Percentiles rank a stretch among this genome's conserved stretches.
Evolutionary conservation across 1,284 basidiomycete species (phyloP).

Genomic region (Ceratobasidium sp.): DNA sequence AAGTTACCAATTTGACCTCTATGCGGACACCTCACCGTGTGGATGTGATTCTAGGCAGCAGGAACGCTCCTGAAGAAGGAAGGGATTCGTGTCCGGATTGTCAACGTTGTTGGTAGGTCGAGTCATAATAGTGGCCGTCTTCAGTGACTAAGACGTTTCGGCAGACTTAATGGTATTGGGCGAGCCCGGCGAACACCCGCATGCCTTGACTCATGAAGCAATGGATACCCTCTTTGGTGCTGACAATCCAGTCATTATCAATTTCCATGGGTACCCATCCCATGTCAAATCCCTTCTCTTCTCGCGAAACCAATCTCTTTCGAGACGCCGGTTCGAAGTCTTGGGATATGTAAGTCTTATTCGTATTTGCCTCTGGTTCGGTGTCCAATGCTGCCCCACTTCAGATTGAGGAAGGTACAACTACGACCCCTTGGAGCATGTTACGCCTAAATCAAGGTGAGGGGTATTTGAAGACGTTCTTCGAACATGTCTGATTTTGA

Average conservation of each 20-base stretch:
- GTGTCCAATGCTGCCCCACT: not conserved
- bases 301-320: conserved; percentile 9
- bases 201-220: conserved; percentile 68
- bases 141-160: not conserved
- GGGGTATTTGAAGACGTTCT: no score
- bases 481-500: not conserved
- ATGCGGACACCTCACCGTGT: not conserved
- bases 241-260: conserved; percentile 75
- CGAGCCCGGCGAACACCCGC: conserved; percentile 72
- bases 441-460: conserved; percentile 48
- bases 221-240: conserved; percentile 76
- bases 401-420: conserved; percentile 44
- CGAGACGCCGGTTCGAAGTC: conserved; percentile 40
- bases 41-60: conserved; percentile 61
- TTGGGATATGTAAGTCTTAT: conserved; percentile 41
- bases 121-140: not conserved
- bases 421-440: conserved; percentile 52
- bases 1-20: not conserved
- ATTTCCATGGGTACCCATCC: conserved; percentile 84
- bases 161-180: conserved; percentile 79
- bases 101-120: conserved; percentile 66
- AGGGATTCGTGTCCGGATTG: conserved; percentile 74
- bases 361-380: not conserved
- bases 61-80: conserved; percentile 73
- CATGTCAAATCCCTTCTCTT: conserved; percentile 70